Conservation (phyloP, 1,284 basidiomycete genomes). For the Rhodotorula sp. region DNA sequence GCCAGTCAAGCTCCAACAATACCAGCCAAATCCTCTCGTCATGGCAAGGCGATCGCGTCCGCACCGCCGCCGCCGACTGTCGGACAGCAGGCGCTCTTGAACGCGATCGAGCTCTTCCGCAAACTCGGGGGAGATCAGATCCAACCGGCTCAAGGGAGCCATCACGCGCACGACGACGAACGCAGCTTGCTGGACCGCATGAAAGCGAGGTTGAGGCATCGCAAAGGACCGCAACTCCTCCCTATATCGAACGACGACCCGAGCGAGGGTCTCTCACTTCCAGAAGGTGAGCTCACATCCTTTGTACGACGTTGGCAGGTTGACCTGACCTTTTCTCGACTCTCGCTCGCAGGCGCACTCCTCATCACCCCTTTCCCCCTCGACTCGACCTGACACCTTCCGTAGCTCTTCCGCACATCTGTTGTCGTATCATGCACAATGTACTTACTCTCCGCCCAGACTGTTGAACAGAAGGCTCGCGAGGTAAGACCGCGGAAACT, state of each 20-base stretch:
- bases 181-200: conserved; percentile 18
- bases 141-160: background rate
- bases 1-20: background rate
- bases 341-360: conserved; percentile 15
- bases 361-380: conserved; percentile 35
- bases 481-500: too few species aligned
- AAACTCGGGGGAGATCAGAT: conserved; percentile 18
- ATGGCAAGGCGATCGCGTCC: background rate
- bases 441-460: too few species aligned
- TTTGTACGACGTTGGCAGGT: background rate
- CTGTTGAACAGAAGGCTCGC: too few species aligned
- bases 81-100: conserved; percentile 10
- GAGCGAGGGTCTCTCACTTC: conserved; percentile 13
- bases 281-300: conserved; percentile 21
- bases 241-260: conserved; percentile 2
- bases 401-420: too few species aligned
- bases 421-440: background rate
- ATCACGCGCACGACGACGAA: conserved; percentile 14
- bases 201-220: conserved; percentile 23
- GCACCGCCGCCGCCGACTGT: background rate
- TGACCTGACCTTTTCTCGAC: background rate
- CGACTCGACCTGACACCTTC: background rate
- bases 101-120: conserved; percentile 24
- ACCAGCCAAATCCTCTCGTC: background rate
- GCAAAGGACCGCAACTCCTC: conserved; percentile 17